A percentile compares a stretch with the other conserved stretches of the same genome.
Evolutionary conservation across 352 stramenopile genomes (phyloP).

Genomic region (Phytophthora idaei): DNA sequence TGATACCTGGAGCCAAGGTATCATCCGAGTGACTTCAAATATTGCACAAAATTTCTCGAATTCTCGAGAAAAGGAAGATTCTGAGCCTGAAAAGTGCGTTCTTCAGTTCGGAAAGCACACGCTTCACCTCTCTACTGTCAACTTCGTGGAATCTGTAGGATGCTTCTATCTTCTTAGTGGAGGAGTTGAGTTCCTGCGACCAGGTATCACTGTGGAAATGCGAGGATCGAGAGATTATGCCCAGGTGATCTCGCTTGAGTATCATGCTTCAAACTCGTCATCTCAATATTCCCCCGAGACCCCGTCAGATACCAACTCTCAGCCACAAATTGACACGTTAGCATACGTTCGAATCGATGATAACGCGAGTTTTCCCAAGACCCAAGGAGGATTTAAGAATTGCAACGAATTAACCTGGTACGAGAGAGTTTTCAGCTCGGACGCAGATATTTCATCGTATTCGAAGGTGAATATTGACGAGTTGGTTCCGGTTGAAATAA

Average conservation of each 20-base stretch:
- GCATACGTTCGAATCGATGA: constrained; percentile 22
- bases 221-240: constrained; percentile 33
- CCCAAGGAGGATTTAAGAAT: background rate
- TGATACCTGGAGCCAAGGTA: constrained; percentile 22
- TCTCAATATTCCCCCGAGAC: constrained; percentile 11
- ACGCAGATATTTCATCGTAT: constrained; percentile 8
- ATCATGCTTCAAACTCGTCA: constrained; percentile 3
- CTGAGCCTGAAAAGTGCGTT: background rate
- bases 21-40: constrained; percentile 10
- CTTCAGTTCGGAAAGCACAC: constrained; percentile 34
- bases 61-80: background rate
- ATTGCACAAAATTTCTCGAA: constrained; percentile 8
- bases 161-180: constrained; percentile 43
- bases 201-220: constrained; percentile 39
- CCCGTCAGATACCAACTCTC: background rate
- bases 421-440: constrained; percentile 22
- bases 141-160: constrained; percentile 33
- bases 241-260: constrained; percentile 37
- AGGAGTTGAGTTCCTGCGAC: constrained; percentile 45
- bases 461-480: constrained; percentile 37
- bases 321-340: constrained; percentile 8
- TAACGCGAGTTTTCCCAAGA: background rate
- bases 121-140: constrained; percentile 22
- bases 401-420: constrained; percentile 20
- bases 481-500: constrained; percentile 14